These are phyloP conservation scores for Phaseolus coccineus DNA, from an alignment of 331 rosid species.

Conservation along the genomic window DNA sequence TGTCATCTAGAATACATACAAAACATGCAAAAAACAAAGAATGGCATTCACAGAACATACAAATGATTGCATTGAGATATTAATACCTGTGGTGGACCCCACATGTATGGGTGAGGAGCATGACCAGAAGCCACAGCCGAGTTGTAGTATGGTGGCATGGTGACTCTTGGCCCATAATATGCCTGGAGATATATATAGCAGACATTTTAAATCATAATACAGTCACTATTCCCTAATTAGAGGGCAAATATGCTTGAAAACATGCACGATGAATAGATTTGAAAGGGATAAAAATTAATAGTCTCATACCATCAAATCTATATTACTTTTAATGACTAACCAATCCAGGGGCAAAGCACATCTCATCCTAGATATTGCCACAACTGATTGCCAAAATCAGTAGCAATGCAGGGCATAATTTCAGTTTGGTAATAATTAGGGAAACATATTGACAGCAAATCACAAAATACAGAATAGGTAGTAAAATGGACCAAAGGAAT, in stretches of 20 bases:
- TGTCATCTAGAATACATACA: conserved; percentile 24
- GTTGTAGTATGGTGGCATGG: conserved; percentile 86
- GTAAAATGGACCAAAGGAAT: conserved; percentile 11
- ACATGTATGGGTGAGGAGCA: conserved; percentile 89
- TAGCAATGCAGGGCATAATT: neutral
- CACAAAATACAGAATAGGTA: neutral
- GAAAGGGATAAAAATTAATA: neutral
- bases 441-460: conserved; percentile 1
- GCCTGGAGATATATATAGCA: conserved; percentile 60
- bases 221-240: neutral
- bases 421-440: neutral
- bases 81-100: conserved; percentile 98
- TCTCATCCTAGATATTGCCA: neutral
- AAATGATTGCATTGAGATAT: conserved; percentile 14
- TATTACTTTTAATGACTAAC: neutral
- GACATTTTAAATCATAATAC: conserved; percentile 20
- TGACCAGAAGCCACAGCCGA: conserved; percentile 80
- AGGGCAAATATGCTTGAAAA: conserved; percentile 9
- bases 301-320: neutral
- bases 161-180: conserved; percentile 88
- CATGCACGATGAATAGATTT: neutral
- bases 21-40: conserved; percentile 2
- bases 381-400: neutral
- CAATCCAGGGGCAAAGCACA: conserved; percentile 18
- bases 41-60: conserved; percentile 2